Evolutionary conservation across 2,329 filamentous ascomycete species (phyloP), one percentile per base, ranked within the genome.

Genomic region (Hypoxylon sp.): DNA sequence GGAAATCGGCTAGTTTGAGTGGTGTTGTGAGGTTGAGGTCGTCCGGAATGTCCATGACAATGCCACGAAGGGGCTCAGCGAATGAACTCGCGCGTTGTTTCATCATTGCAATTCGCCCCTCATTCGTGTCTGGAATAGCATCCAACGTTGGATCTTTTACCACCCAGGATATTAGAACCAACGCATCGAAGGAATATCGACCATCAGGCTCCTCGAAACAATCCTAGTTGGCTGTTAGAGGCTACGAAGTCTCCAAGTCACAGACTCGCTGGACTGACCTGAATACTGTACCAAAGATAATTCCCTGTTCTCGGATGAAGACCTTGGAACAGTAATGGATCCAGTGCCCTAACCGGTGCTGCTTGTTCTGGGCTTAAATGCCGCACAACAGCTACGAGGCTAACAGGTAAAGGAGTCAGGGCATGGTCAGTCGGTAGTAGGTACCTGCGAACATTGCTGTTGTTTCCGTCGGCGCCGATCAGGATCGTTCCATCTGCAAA

Each of bases 281-380:
- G 75, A 63, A 81, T 78, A 59, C 76, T 77, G 67, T 84, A 82
- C 76, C 81, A 87, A 17, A 87, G 73, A 62, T 79, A 87, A 19
- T 78, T 79, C 49, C 81, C 79, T 0, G 81, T 83, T 3, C 78
- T 74, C 0, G 84, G 83, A 69, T 87, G 82, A 10, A 80, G 77
- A 2, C 82, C 85, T 60, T 86, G 82, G 69, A 87, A 84, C 22
- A 87, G 80, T 41, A 83, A 78, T 0, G 84, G 84, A 61, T 87
- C 84, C 24, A 87, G 79, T 0, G 74, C 76, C n/a, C 79, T 76
- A 6, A 84, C 43, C 3, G 64, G 57, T 1, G 73, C 6, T 77
- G 68, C 74, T 70, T 79, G 68, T 65, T 77, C 72, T 20, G 77
- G 72, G 1, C 75, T 78, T 60, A 82, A 72, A 51, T 77, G 70